Evolutionary conservation across 495 filamentous ascomycete genomes (phyloP), one percentile per base, ranked within the genome.

Genomic region (Hyaloscypha finlandica): DNA sequence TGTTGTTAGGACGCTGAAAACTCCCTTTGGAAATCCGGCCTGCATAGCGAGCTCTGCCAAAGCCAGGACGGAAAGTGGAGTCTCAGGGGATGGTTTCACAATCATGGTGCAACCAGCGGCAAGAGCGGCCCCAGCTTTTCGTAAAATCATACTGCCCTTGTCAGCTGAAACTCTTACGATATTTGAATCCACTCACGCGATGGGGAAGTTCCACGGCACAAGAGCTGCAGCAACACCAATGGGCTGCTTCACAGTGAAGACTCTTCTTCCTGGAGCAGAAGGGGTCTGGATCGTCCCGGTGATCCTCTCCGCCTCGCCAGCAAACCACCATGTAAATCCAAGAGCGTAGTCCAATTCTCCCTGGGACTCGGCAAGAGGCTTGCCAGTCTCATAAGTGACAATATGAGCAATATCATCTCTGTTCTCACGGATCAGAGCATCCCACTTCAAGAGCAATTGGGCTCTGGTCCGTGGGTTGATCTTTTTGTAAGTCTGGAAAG

Each of bases 21-120:
- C 84, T 16, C 87, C 87, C 14, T 80, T 77, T 3, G 86, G 85
- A 52, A 88, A 84, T 14, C 88, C 86, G 14, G 87, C 87, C 66
- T 83, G 79, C 42, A 82, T 74, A 6, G 84, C 86, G 5, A 90
- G 79, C 37, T 86, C 77, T 0, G 84, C 86, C 5, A 89, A 70
- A 1, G 85, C 81, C 4, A 86, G 74, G 0, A 82, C 81, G 52
- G 81, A 85, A 30, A 88, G 76, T 1, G 88, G 88, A 1, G 88
- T 89, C 74, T 88, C 86, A 33, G 88, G 88, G 16, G 87, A 88
- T 4, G 89, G 88, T 70, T 88, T 88, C 30, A 88, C 82, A 25
- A 88, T 80, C 75, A 90, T 86, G 3, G 88, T 88, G 74, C 90
- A 92, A 2, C 89, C 89, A 8, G 90, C 90, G 2, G 90, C 90